Conservation (phyloP, 2,329 filamentous ascomycete species). For the Simplicillium aogashimaense region DNA sequence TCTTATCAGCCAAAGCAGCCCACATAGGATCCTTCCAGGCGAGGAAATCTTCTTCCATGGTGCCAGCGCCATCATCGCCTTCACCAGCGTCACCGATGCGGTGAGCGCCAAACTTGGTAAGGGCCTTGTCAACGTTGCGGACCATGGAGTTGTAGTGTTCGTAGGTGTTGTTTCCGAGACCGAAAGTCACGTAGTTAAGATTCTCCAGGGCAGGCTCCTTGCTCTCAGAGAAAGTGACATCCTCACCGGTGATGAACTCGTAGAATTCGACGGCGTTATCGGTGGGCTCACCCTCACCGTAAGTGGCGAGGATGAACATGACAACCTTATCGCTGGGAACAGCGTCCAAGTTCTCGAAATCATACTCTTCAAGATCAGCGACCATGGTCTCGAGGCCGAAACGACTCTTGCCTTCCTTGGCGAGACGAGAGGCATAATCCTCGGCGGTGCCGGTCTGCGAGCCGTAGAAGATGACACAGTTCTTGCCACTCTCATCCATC, state of each 20-base stretch:
- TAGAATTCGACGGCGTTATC: conserved; percentile 99
- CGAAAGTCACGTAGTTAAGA: conserved; percentile 90
- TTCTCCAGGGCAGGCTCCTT: conserved; percentile 65
- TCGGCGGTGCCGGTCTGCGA: conserved; percentile 98
- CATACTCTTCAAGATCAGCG: conserved; percentile 94
- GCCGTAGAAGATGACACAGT: conserved; percentile 97
- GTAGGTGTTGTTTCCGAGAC: conserved; percentile 97
- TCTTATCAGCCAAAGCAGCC: conserved; percentile 69
- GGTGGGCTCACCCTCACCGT: conserved; percentile 95
- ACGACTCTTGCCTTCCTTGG: conserved; percentile 93
- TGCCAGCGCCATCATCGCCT: conserved; percentile 94
- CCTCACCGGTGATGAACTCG: conserved; percentile 83
- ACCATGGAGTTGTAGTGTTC: conserved; percentile 99
- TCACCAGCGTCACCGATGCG: conserved; percentile 84
- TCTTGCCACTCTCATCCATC: conserved; percentile 91
- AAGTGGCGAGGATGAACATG: conserved; percentile 94
- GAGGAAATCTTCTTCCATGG: conserved; percentile 99
- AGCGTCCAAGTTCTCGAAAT: conserved; percentile 85
- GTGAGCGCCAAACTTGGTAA: conserved; percentile 73
- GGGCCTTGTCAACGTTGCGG: conserved; percentile 72
- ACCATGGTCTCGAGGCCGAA: conserved; percentile 98
- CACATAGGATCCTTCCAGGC: conserved; percentile 99
- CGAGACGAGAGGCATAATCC: conserved; percentile 91
- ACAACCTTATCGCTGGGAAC: conserved; percentile 84
- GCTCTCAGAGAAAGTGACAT: conserved; percentile 69